Evolutionary conservation across 805 yeast genomes (phyloP).

Genomic region (Allodekkera sacchari): DNA sequence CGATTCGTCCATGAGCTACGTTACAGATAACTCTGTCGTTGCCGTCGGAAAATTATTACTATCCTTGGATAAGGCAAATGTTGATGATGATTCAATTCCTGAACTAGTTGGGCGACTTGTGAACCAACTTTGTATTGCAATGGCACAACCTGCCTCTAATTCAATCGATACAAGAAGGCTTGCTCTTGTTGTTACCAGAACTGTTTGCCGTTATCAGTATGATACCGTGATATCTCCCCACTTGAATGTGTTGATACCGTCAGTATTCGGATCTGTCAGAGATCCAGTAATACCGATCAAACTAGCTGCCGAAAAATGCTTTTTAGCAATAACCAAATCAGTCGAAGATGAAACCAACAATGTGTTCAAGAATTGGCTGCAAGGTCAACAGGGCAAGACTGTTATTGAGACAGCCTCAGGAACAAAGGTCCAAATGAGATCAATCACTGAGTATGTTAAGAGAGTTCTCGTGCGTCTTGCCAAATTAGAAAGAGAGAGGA

Average conservation of each 20-base stretch:
- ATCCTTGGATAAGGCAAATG: slow-evolving; percentile 32
- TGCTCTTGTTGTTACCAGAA: slow-evolving; percentile 66
- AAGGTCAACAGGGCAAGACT: slow-evolving; percentile 26
- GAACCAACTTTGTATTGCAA: slow-evolving; percentile 39
- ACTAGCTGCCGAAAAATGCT: slow-evolving; percentile 90
- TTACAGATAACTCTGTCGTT: slow-evolving; percentile 66
- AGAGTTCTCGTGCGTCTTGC: slow-evolving; percentile 89
- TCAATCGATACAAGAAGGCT: slow-evolving; percentile 76
- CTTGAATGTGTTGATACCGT: slow-evolving; percentile 52
- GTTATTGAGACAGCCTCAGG: slow-evolving; percentile 37
- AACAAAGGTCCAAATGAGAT: slow-evolving; percentile 49
- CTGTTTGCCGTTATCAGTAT: slow-evolving; percentile 58
- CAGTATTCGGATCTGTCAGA: slow-evolving; percentile 75
- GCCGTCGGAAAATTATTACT: slow-evolving; percentile 79
- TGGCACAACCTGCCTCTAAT: slow-evolving; percentile 45
- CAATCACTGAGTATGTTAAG: slow-evolving; percentile 80
- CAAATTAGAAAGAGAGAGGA: slow-evolving; percentile 75
- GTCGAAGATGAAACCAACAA: slow-evolving; percentile 54
- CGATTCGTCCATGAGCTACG: slow-evolving; percentile 35
- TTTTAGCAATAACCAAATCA: slow-evolving; percentile 59
- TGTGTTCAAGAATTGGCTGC: slow-evolving; percentile 60
- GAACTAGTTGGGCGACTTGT: slow-evolving; percentile 37
- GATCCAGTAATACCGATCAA: slow-evolving; percentile 88
- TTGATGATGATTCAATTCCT: slow-evolving; percentile 28
- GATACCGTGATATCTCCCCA: slow-evolving; percentile 42